These are phyloP conservation scores for Citrus medica DNA, from an alignment of 345 rosid species.

Conservation along the genomic window DNA sequence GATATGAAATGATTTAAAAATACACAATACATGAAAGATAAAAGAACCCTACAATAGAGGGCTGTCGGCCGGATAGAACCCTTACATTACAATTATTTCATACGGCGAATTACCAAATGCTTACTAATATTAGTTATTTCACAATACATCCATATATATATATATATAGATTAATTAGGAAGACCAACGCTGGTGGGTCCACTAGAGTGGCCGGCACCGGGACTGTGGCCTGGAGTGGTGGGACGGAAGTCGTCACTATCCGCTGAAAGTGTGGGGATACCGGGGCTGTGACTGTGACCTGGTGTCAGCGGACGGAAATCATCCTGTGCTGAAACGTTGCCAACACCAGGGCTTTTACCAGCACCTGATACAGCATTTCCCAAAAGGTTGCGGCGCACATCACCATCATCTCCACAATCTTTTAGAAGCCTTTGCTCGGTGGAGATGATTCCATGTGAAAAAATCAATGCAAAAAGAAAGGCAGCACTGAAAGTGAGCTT, in stretches of 20 bases:
- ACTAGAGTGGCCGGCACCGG: constrained; percentile 45
- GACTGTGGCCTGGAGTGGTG: constrained; percentile 52
- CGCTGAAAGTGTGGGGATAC: not conserved
- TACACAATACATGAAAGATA: no score
- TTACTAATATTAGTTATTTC: no score
- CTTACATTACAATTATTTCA: no score
- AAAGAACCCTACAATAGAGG: no score
- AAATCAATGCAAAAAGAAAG: constrained; percentile 16
- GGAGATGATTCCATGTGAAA: constrained; percentile 17
- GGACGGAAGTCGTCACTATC: constrained; percentile 35
- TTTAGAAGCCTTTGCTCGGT: constrained; percentile 22
- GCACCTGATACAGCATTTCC: not conserved
- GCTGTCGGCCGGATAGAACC: no score
- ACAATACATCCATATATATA: no score
- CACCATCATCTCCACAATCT: not conserved
- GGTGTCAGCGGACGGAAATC: not conserved
- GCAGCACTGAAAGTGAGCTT: constrained; percentile 3
- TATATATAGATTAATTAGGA: no score
- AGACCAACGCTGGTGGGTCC: no score
- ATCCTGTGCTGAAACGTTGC: not conserved
- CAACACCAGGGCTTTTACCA: not conserved
- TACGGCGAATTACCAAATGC: no score
- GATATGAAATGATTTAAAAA: no score
- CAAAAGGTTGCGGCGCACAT: constrained; percentile 14
- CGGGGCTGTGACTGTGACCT: not conserved